Conservation (phyloP, 176 grass and related monocot species). For the Zea mays region DNA sequence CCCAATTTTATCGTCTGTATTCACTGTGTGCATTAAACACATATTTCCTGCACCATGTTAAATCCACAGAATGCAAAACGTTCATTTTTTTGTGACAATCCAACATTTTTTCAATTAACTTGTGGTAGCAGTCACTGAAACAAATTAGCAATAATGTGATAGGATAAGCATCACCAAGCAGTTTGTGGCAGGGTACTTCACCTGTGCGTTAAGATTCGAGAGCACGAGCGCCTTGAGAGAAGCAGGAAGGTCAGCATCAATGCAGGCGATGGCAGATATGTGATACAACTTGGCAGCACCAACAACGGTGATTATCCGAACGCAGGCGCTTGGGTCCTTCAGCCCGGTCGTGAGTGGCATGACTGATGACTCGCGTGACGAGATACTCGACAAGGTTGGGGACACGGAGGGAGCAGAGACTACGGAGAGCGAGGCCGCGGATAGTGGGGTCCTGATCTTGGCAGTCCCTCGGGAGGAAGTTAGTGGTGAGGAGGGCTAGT, state of each 20-base stretch:
- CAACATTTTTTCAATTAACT: too few relatives aligned
- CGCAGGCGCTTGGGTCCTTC: slow-evolving; percentile 81
- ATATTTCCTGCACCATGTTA: too few relatives aligned
- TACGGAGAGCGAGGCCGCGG: slow-evolving; percentile 88
- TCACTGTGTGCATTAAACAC: too few relatives aligned
- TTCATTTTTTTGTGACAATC: too few relatives aligned
- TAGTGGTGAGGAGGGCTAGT: slow-evolving; percentile 91
- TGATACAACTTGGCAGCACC: slow-evolving; percentile 88
- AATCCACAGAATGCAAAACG: too few relatives aligned
- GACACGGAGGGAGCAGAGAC: slow-evolving; percentile 91
- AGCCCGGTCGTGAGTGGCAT: slow-evolving; percentile 69
- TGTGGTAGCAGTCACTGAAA: too few relatives aligned
- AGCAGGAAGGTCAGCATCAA: slow-evolving; percentile 83
- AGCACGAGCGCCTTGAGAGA: slow-evolving; percentile 86
- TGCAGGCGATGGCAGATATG: slow-evolving; percentile 78
- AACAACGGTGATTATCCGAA: slow-evolving; percentile 68
- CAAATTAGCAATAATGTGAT: too few relatives aligned
- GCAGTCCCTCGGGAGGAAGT: slow-evolving; percentile 96
- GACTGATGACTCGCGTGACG: too few relatives aligned
- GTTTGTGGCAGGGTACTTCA: slow-evolving; percentile 12
- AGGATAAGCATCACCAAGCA: too few relatives aligned
- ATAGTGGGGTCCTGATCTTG: slow-evolving; percentile 92
- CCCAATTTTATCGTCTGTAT: too few relatives aligned
- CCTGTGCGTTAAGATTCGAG: slow-evolving; percentile 83
- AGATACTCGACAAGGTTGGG: slow-evolving; percentile 94